Base-by-base conservation (phyloP, 2,329 filamentous ascomycete species). In the Xylaria multiplex region DNA sequence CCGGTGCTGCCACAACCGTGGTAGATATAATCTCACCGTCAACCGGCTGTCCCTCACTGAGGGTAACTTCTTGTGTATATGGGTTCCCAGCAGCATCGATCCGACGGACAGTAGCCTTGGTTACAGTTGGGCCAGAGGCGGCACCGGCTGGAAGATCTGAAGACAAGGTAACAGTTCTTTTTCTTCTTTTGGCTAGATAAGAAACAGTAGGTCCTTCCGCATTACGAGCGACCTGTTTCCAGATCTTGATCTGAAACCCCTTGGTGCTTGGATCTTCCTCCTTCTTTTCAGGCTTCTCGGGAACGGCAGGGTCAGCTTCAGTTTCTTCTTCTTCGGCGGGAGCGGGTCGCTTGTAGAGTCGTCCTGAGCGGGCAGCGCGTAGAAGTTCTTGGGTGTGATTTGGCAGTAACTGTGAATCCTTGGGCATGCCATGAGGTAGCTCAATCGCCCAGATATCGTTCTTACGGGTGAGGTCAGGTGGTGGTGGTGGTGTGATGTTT, bases 361-460 rank as follows among this genome's bases (percentile, higher is more conserved):
- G 86, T 6, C 92, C 92, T 22, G 92, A 92, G 65, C 94, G 88
- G 54, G 93, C 93, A 43, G 92, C 91, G 63, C 92, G 90, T 14
- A 97, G 84, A 5, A 97, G 85, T 70, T 94, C 92, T 74, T 96
- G 92, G 59, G 91, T 95, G 77, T 93, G 91, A 1, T 90, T 86
- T 0, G 92, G 87, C 9, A 97, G 83, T 37, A 97, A 84, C 64
- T 91, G 86, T 35, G 88, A 92, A 77, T 97, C 95, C 73, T 92
- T 91, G 45, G 95, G 95, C 92, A 97, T 95, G 50, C 87, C 88
- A 69, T 87, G 84, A 2, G 92, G 90, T 19, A 93, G 85, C 75
- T 97, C 94, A 54, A 84, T 76, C n/a, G 89, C 90, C 87, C 91
- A 95, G 59, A 87, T 83, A 76, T 91, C 87, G 73, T 89, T 88